Evolutionary conservation across 352 stramenopile genomes (phyloP), one percentile per base, ranked within the genome.

Genomic region (Globisporangium apiculatum): DNA sequence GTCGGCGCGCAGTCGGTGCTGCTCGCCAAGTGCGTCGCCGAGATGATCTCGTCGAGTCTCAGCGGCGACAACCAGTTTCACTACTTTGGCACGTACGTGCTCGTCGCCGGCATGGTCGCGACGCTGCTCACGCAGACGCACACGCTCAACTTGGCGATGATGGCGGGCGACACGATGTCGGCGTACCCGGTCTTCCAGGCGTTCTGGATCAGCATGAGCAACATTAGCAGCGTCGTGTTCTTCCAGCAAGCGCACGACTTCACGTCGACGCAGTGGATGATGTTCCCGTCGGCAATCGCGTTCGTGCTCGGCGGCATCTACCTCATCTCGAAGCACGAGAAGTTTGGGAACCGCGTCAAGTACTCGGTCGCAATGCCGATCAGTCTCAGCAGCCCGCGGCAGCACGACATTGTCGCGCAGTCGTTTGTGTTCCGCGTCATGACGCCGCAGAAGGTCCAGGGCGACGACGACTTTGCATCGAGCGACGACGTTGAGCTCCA

Each of bases 331-430:
- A 94, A 94, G 68, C 85, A 94, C 64, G 73, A 94, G 67, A 94
- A 94, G 67, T 92, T 92, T 50, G 85, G 85, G 60, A 92, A 91
- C 67, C 76, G 79, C 60, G 75, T 94, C 70, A 94, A 94, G 73
- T 94, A 94, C 71, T 88, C 80, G 48, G 79, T 94, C 61, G 85
- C 85, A 7, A 91, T 94, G 85, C 85, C 85, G 36, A 88, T 94
- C 66, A 91, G 77, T 46, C 70, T 94, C 54, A 92, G 85, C 79
- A 87, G 73, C 47, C 82, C 83, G 15, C 80, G 82, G 10, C 82
- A 94, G 63, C 80, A 92, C 61, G 83, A 92, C 62, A 94, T 94
- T 59, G 85, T 94, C 48, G 85, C 85, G 35, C 85, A 94, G 69
- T 94, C 85, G 55, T 94, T 94, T 48, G 77, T 94, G 45, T 94